A percentile compares a stretch with the other conserved stretches of the same genome.
Conservation (phyloP, 345 rosid genomes). For the Arabis hirsuta region DNA sequence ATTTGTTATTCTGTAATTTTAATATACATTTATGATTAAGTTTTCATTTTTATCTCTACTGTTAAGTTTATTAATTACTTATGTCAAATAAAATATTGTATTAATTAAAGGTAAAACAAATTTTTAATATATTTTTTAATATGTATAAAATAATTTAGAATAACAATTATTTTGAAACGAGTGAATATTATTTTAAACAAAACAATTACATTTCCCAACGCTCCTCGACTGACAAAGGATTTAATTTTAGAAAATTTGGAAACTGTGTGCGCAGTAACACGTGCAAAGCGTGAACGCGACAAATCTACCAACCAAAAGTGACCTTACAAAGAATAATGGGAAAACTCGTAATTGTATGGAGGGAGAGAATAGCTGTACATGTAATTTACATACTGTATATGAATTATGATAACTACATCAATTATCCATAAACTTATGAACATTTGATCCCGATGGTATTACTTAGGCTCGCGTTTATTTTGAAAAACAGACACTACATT, state of each 20-base stretch:
- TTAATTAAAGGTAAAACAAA: too few relatives aligned
- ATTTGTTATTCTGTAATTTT: too few relatives aligned
- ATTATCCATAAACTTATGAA: background rate
- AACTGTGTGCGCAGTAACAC: constrained; percentile 17
- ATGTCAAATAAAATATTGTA: too few relatives aligned
- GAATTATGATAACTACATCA: background rate
- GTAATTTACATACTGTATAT: background rate
- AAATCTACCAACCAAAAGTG: constrained; percentile 13
- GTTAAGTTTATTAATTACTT: too few relatives aligned
- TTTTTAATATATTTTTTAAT: too few relatives aligned
- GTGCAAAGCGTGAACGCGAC: constrained; percentile 20
- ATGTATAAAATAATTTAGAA: too few relatives aligned
- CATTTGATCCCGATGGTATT: background rate
- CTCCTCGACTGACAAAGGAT: constrained; percentile 17
- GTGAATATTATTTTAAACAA: too few relatives aligned
- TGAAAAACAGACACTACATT: constrained; percentile 7
- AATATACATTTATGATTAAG: too few relatives aligned
- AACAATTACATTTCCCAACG: constrained; percentile 9
- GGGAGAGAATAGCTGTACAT: background rate
- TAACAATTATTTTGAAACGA: too few relatives aligned
- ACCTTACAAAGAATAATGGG: background rate
- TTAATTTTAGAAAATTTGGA: background rate
- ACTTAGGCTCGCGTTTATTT: background rate
- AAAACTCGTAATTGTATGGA: constrained; percentile 16
- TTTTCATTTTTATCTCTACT: too few relatives aligned